phyloP scores from a whole-genome alignment of 2,329 filamentous ascomycete species.

The Ceratocystis smalleyi region DNA sequence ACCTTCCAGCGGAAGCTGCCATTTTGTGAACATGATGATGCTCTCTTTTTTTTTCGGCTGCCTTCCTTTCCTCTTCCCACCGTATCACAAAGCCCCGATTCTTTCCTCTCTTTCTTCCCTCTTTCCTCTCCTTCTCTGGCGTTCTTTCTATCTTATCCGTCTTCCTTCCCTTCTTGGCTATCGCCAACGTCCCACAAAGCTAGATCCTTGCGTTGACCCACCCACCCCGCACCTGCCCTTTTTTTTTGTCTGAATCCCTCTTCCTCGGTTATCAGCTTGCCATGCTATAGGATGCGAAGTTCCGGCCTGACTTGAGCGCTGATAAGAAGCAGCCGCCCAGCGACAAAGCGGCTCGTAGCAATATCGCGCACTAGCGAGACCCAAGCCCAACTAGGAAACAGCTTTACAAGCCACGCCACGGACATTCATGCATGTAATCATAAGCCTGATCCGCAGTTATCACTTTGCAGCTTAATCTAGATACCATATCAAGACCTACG shows the following conservation, averaged over 20 bases:
- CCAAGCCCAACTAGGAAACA: too few species aligned
- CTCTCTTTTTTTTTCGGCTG: too few species aligned
- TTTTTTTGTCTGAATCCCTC: not conserved
- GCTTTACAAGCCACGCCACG: too few species aligned
- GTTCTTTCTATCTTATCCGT: not conserved
- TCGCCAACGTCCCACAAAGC: not conserved
- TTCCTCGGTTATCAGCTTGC: too few species aligned
- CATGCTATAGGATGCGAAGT: not conserved
- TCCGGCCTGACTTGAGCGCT: not conserved
- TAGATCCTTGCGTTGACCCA: not conserved
- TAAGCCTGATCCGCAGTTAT: not conserved
- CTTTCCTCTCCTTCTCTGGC: not conserved
- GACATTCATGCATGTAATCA: too few species aligned
- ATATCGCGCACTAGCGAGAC: too few species aligned
- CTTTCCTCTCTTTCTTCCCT: not conserved
- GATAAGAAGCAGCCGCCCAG: not conserved
- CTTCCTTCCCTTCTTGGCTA: slow-evolving; percentile 2
- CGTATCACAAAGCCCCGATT: not conserved
- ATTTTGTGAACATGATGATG: too few species aligned
- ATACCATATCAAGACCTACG: not conserved
- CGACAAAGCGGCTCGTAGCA: too few species aligned
- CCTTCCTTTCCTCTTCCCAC: not conserved
- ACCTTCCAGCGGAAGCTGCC: too few species aligned
- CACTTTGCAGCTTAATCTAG: not conserved
- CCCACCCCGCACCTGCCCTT: not conserved